Conservation (phyloP, 371 early-diverging fungal species). For the Haplosporangium sp. region DNA sequence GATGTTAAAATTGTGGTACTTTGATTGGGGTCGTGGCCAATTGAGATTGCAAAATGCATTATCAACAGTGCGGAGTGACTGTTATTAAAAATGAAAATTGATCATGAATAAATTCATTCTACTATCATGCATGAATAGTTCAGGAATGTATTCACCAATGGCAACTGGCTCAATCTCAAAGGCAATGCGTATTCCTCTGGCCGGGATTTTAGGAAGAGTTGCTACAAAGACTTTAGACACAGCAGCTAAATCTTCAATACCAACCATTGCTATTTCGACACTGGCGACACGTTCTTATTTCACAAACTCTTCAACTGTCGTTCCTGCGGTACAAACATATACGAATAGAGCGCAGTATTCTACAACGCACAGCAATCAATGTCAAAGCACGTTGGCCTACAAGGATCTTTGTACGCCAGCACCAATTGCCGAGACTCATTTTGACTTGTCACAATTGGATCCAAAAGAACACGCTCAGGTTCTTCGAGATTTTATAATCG, state of each 20-base stretch:
- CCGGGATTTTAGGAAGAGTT: neutral
- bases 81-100: too few species aligned
- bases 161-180: neutral
- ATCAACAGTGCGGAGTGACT: too few species aligned
- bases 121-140: neutral
- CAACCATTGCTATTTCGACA: neutral
- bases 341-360: neutral
- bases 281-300: too few species aligned
- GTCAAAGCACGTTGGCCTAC: constrained; percentile 1
- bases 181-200: neutral
- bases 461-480: constrained; percentile 30
- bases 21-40: too few species aligned
- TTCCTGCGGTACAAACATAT: neutral
- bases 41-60: too few species aligned
- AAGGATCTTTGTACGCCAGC: constrained; percentile 10
- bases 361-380: neutral
- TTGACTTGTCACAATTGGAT: constrained; percentile 37
- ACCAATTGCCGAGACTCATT: constrained; percentile 19
- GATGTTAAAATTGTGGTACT: neutral
- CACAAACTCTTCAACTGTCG: neutral
- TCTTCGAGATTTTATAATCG: constrained; percentile 56
- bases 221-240: neutral
- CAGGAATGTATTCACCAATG: neutral
- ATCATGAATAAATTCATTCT: neutral
- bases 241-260: neutral